These are phyloP conservation scores for Ocimum tenuiflorum DNA, from an alignment of 257 asterid genomes.

Conservation along the genomic window DNA sequence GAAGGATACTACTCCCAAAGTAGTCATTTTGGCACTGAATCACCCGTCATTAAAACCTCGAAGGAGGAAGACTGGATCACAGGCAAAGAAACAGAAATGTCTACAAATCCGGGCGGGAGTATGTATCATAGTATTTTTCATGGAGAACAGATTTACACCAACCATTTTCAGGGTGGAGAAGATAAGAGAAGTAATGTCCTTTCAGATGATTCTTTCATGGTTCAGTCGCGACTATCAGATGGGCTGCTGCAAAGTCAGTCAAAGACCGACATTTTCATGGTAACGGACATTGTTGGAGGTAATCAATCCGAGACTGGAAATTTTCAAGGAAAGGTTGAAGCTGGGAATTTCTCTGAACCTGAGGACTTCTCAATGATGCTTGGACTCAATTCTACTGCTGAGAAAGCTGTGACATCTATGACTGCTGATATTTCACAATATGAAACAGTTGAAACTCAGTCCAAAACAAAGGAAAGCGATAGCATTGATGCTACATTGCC, in stretches of 20 bases:
- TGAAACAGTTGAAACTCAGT: slow-evolving; percentile 26
- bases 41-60: slow-evolving; percentile 33
- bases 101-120: slow-evolving; percentile 15
- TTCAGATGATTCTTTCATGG: slow-evolving; percentile 64
- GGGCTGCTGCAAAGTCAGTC: slow-evolving; percentile 27
- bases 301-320: slow-evolving; percentile 22
- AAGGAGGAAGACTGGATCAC: slow-evolving; percentile 51
- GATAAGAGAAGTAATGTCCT: slow-evolving; percentile 33
- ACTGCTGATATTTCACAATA: slow-evolving; percentile 28
- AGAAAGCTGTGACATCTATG: slow-evolving; percentile 35
- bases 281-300: slow-evolving; percentile 39
- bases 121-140: slow-evolving; percentile 19
- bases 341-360: slow-evolving; percentile 40
- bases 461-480: slow-evolving; percentile 19
- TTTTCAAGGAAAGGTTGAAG: slow-evolving; percentile 22
- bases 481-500: slow-evolving; percentile 24
- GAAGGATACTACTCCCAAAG: slow-evolving; percentile 23
- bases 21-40: slow-evolving; percentile 33
- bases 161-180: slow-evolving; percentile 22
- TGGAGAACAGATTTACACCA: slow-evolving; percentile 33
- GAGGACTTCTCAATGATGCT: slow-evolving; percentile 69
- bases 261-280: slow-evolving; percentile 45
- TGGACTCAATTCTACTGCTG: slow-evolving; percentile 40
- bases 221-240: slow-evolving; percentile 37
- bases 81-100: slow-evolving; percentile 22